Conservation (phyloP, 1,284 basidiomycete genomes). For the Trichosporon coremiiforme region DNA sequence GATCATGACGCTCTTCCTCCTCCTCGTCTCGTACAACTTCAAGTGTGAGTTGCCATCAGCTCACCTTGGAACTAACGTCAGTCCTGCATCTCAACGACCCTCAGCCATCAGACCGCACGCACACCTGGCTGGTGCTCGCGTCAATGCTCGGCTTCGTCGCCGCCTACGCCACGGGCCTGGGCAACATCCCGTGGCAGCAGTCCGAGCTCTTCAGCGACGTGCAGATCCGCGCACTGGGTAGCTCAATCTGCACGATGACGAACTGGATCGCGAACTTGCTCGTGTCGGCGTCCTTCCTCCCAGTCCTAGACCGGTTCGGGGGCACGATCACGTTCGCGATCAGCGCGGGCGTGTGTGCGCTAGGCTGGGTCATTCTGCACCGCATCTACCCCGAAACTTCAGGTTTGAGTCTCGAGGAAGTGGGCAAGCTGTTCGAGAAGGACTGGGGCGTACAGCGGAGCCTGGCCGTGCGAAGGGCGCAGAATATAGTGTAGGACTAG, state of each 20-base stretch:
- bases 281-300: conserved; percentile 73
- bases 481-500: not conserved
- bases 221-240: conserved; percentile 78
- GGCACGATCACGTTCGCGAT: conserved; percentile 78
- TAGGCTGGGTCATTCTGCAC: conserved; percentile 70
- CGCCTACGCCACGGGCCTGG: conserved; percentile 74
- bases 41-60: conserved; percentile 62
- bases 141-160: conserved; percentile 81
- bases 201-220: conserved; percentile 73
- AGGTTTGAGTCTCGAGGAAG: conserved; percentile 56
- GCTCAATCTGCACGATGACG: conserved; percentile 73
- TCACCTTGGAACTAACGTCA: not conserved
- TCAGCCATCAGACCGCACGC: conserved; percentile 1
- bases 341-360: conserved; percentile 72
- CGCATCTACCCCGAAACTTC: conserved; percentile 75
- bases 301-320: conserved; percentile 72
- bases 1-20: conserved; percentile 72
- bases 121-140: conserved; percentile 63
- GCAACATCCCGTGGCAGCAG: conserved; percentile 84
- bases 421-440: conserved; percentile 58
- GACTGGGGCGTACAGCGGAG: conserved; percentile 59
- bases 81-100: conserved; percentile 6
- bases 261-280: conserved; percentile 78
- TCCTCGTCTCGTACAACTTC: conserved; percentile 72
- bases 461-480: conserved; percentile 40